Percentiles rank a stretch among this genome's conserved stretches.
Conservation (phyloP, 2,329 filamentous ascomycete species). For the Hortaea werneckii region DNA sequence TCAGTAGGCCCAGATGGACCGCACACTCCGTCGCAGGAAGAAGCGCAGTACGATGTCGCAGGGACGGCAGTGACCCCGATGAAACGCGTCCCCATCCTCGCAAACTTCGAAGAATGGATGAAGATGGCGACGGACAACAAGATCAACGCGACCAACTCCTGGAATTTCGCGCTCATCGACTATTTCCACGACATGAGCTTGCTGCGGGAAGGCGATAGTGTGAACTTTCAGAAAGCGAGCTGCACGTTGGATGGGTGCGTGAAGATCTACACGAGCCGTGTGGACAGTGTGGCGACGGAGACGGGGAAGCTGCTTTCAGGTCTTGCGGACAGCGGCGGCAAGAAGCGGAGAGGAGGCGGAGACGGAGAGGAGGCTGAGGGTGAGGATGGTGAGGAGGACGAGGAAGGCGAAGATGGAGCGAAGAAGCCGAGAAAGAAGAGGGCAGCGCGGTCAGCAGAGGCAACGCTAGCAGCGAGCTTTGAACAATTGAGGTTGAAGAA, state of each 20-base stretch:
- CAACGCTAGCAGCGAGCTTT: constrained; percentile 85
- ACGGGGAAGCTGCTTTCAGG: constrained; percentile 92
- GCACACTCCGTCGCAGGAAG: constrained; percentile 43
- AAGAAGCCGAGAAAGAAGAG: constrained; percentile 62
- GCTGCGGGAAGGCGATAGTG: constrained; percentile 87
- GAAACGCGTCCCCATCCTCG: constrained; percentile 89
- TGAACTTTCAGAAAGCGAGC: constrained; percentile 98
- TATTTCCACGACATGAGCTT: constrained; percentile 99
- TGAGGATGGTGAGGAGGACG: constrained; percentile 54
- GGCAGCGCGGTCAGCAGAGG: constrained; percentile 69
- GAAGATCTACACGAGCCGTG: constrained; percentile 97
- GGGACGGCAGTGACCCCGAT: constrained; percentile 80
- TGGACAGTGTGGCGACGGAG: constrained; percentile 95
- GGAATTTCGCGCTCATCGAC: constrained; percentile 99
- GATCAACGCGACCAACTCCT: constrained; percentile 95
- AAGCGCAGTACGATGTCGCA: constrained; percentile 48
- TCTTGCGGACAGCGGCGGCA: constrained; percentile 66
- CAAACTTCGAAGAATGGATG: constrained; percentile 99
- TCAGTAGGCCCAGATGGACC: constrained; percentile 32
- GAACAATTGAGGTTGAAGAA: constrained; percentile 87
- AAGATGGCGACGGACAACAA: constrained; percentile 98
- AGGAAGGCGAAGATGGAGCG: constrained; percentile 32
- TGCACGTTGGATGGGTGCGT: constrained; percentile 96
- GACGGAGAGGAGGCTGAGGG: constrained; percentile 51
- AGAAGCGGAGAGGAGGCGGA: constrained; percentile 47